Percentiles rank a stretch among this genome's conserved stretches.
phyloP scores from a whole-genome alignment of 2,329 filamentous ascomycete genomes.

The Aspergillus calidoustus region DNA sequence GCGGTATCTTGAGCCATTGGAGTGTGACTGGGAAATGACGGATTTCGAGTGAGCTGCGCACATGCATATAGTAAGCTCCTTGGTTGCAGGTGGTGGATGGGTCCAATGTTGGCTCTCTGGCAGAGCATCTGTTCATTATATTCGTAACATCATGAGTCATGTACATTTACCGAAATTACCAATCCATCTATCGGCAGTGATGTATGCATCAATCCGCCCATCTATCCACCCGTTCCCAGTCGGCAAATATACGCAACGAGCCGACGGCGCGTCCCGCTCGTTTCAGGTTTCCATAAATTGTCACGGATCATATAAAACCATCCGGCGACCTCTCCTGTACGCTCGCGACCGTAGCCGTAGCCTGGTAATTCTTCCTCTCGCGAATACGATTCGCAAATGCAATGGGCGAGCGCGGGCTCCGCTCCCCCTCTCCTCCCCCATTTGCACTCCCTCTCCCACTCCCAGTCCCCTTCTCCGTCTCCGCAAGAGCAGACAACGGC shows the following conservation, averaged over 20 bases:
- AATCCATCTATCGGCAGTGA: not conserved
- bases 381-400: not conserved
- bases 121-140: not conserved
- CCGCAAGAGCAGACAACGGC: not conserved
- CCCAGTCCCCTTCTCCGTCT: not conserved
- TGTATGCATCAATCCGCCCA: not conserved
- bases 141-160: not conserved
- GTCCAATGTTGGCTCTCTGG: not conserved
- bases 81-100: not conserved
- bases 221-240: not conserved
- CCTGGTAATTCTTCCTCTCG: conserved; percentile 4
- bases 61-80: not conserved
- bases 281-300: not conserved
- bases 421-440: too few relatives aligned
- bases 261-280: not conserved
- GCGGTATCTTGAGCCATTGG: conserved; percentile 26
- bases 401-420: not conserved
- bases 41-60: not conserved
- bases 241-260: not conserved
- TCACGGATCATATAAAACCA: conserved; percentile 2
- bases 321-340: not conserved
- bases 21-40: not conserved
- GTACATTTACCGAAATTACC: not conserved
- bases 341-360: not conserved
- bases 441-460: not conserved